Evolutionary conservation across 2,329 filamentous ascomycete genomes (phyloP).

Genomic region (Talaromyces pinophilus): DNA sequence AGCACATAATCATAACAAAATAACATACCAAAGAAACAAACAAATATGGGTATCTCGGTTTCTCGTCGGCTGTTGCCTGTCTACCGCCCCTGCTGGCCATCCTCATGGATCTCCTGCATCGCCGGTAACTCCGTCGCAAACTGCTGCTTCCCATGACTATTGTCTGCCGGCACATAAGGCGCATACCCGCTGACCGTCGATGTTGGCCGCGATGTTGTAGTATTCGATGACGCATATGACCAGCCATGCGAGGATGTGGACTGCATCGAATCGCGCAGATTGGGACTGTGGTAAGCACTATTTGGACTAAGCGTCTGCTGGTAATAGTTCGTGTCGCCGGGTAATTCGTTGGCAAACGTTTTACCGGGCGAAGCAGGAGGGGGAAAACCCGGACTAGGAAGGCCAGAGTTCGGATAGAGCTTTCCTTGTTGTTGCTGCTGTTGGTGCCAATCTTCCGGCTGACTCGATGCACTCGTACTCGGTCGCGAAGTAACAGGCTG

Average conservation of each 20-base stretch:
- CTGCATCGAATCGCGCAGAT: conserved; percentile 18
- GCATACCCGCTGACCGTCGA: conserved; percentile 6
- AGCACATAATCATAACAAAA: not conserved
- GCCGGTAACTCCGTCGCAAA: conserved; percentile 22
- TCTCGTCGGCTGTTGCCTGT: not conserved
- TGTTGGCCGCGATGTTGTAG: not conserved
- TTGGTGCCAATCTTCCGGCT: conserved; percentile 9
- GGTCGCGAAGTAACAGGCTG: conserved; percentile 1
- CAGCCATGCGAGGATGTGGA: conserved; percentile 20
- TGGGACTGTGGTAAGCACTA: not conserved
- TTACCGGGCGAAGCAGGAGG: conserved; percentile 8
- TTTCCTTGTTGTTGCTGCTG: conserved; percentile 6
- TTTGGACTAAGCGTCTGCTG: not conserved
- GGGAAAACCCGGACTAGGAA: not conserved
- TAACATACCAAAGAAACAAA: not conserved
- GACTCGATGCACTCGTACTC: conserved; percentile 1
- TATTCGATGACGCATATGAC: conserved; percentile 14
- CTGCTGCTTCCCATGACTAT: conserved; percentile 1
- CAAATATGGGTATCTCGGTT: conserved; percentile 6
- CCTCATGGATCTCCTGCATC: conserved; percentile 14
- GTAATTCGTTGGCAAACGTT: conserved; percentile 19
- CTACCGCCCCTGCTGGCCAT: not conserved
- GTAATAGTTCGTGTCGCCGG: conserved; percentile 17
- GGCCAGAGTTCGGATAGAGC: not conserved
- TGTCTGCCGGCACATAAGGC: conserved; percentile 6